These are phyloP conservation scores for Fusarium tricinctum DNA, from an alignment of 2,329 filamentous ascomycete species.

Conservation along the genomic window DNA sequence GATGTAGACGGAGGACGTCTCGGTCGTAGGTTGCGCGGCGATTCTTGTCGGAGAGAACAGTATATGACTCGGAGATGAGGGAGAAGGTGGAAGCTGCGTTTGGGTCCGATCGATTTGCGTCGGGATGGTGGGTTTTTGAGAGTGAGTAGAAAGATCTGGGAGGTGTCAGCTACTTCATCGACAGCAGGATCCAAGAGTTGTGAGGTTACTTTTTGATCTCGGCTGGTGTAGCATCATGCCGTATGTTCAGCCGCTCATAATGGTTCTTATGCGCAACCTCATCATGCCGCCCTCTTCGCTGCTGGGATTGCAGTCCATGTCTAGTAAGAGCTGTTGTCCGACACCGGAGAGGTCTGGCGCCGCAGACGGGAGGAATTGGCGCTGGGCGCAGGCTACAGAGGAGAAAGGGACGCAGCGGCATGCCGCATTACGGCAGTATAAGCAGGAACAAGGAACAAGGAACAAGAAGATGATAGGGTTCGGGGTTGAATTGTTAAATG, in stretches of 20 bases:
- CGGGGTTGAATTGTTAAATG: constrained; percentile 1
- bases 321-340: constrained; percentile 19
- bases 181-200: neutral
- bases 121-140: constrained; percentile 92
- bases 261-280: constrained; percentile 67
- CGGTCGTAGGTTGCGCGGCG: constrained; percentile 88
- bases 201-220: constrained; percentile 84
- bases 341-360: constrained; percentile 40
- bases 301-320: constrained; percentile 25
- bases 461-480: too few relatives aligned
- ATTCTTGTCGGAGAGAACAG: constrained; percentile 76
- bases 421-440: constrained; percentile 69
- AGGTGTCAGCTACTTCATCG: constrained; percentile 11
- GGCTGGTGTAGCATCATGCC: constrained; percentile 74
- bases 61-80: constrained; percentile 86
- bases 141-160: constrained; percentile 85
- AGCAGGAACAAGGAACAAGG: neutral
- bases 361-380: constrained; percentile 42
- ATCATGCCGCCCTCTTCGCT: constrained; percentile 39
- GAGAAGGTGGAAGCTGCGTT: constrained; percentile 81
- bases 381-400: constrained; percentile 45
- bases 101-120: constrained; percentile 85
- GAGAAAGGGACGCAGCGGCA: constrained; percentile 64
- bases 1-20: constrained; percentile 65
- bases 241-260: constrained; percentile 86